Percentiles rank a stretch among this genome's conserved stretches.
phyloP scores from a whole-genome alignment of 139 green algal genomes.

The Tetraselmis striata region DNA sequence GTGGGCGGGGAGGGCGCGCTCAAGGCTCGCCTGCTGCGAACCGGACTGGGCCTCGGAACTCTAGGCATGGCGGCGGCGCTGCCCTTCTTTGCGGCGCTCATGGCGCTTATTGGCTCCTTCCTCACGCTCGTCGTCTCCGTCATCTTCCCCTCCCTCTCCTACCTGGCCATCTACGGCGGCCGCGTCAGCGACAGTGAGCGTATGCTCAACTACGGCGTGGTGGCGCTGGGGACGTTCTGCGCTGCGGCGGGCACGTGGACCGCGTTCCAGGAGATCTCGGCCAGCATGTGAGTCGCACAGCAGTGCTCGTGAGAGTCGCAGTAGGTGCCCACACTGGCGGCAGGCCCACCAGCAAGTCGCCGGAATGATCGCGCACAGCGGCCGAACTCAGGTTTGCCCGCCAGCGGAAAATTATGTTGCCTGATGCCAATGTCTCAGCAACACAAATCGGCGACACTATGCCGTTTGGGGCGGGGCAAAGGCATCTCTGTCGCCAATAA shows the following conservation, averaged over 20 bases:
- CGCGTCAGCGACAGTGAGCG: neutral
- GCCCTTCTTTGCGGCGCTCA: constrained; percentile 32
- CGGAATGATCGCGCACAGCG: too few relatives aligned
- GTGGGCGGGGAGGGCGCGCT: constrained; percentile 9
- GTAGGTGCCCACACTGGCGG: too few relatives aligned
- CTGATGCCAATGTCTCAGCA: too few relatives aligned
- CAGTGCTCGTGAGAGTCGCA: too few relatives aligned
- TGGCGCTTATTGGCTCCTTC: constrained; percentile 35
- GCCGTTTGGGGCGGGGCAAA: too few relatives aligned
- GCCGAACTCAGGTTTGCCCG: too few relatives aligned
- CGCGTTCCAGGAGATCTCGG: neutral
- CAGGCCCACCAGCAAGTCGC: too few relatives aligned
- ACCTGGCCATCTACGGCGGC: constrained; percentile 5
- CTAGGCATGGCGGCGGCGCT: constrained; percentile 20
- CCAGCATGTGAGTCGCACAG: neutral
- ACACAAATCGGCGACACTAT: too few relatives aligned
- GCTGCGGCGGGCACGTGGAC: neutral
- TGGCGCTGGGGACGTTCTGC: neutral
- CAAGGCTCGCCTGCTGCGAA: constrained; percentile 20
- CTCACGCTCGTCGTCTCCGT: constrained; percentile 38
- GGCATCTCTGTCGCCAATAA: too few relatives aligned
- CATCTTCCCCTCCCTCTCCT: constrained; percentile 29
- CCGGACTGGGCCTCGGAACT: neutral
- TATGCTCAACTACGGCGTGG: neutral
- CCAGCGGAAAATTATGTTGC: too few relatives aligned